Evolutionary conservation across 345 rosid species (phyloP).

Genomic region (Eucalyptus virginea): DNA sequence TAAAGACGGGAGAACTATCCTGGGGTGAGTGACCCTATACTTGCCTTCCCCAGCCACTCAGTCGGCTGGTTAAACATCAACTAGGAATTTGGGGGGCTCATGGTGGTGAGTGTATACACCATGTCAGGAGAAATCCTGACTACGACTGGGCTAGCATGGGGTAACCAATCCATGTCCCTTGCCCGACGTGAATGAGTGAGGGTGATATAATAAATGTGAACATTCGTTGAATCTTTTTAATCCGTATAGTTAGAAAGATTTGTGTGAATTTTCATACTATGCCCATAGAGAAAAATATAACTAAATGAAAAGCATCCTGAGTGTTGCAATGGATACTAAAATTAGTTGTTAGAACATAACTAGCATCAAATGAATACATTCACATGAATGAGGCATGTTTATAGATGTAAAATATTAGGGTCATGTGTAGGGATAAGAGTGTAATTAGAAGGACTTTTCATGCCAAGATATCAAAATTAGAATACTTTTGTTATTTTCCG

Average conservation of each 20-base stretch:
- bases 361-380: fast-evolving
- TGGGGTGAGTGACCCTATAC: no score
- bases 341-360: background rate
- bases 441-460: background rate
- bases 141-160: no score
- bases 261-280: background rate
- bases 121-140: no score
- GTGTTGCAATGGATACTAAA: background rate
- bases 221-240: background rate
- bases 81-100: no score
- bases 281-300: background rate
- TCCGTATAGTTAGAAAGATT: no score
- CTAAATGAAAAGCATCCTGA: fast-evolving
- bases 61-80: no score
- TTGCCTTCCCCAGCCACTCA: no score
- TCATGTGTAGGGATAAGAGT: no score
- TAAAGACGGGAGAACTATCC: no score
- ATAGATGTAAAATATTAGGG: background rate
- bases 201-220: background rate
- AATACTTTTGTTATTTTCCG: background rate
- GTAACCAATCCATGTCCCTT: no score
- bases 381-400: background rate
- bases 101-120: no score
- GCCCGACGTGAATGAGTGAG: no score
- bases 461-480: background rate